Conservation (phyloP, 2,329 filamentous ascomycete genomes). For the Talaromyces sp. region DNA sequence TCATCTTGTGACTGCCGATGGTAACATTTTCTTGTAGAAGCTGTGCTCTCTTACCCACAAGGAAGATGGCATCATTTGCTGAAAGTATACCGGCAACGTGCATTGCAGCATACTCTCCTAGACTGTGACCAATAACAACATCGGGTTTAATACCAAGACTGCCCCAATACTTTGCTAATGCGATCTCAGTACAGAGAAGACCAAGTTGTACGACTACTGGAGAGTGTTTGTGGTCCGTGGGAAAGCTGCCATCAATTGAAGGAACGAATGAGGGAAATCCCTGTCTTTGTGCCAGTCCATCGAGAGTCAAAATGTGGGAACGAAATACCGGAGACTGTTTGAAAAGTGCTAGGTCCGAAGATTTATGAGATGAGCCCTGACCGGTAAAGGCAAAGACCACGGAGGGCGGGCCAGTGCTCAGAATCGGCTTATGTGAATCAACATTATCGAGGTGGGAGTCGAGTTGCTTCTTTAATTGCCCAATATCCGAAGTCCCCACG, state of each 20-base stretch:
- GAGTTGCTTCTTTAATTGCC: constrained; percentile 22
- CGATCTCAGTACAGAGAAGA: constrained; percentile 41
- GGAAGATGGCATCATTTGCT: constrained; percentile 49
- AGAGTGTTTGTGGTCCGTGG: constrained; percentile 8
- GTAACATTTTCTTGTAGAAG: constrained; percentile 64
- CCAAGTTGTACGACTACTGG: constrained; percentile 39
- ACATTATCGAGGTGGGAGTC: not conserved
- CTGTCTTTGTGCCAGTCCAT: constrained; percentile 25
- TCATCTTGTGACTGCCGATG: constrained; percentile 63
- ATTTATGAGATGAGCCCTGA: constrained; percentile 27
- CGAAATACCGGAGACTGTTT: constrained; percentile 25
- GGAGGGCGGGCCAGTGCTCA: constrained; percentile 3
- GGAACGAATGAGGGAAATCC: constrained; percentile 33
- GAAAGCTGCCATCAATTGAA: constrained; percentile 21
- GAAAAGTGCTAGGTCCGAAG: constrained; percentile 29
- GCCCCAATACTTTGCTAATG: constrained; percentile 34
- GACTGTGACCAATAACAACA: constrained; percentile 32
- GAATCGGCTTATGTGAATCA: not conserved
- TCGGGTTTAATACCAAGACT: constrained; percentile 29
- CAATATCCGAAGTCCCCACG: constrained; percentile 3
- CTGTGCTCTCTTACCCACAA: constrained; percentile 67
- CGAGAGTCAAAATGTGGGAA: constrained; percentile 27
- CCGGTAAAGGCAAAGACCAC: constrained; percentile 37
- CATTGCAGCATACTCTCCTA: constrained; percentile 41
- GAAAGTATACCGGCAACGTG: constrained; percentile 36